phyloP scores from a whole-genome alignment of 495 filamentous ascomycete genomes.

The Aspergillus ellipticus region DNA sequence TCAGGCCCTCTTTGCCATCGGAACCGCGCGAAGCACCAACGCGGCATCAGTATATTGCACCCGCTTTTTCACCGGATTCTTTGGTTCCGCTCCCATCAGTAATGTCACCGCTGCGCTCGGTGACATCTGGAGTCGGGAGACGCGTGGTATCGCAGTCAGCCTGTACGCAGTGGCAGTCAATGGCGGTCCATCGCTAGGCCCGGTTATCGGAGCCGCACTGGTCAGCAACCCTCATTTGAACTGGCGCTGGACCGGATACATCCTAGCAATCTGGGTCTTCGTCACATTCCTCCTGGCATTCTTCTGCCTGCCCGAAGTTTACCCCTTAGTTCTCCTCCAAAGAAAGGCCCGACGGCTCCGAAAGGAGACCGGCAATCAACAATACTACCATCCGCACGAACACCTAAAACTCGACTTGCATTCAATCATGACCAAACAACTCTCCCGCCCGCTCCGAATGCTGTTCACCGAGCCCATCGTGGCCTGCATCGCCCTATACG shows the following conservation, averaged over 20 bases:
- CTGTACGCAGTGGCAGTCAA: not conserved
- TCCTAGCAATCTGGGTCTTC: not conserved
- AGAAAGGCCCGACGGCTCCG: not conserved
- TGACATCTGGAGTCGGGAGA: not conserved
- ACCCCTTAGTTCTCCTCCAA: not conserved
- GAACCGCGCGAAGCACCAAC: conserved; percentile 33
- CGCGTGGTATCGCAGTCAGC: not conserved
- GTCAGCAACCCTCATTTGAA: not conserved
- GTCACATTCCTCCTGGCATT: not conserved
- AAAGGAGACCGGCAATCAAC: not conserved
- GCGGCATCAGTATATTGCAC: conserved; percentile 34
- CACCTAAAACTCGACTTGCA: not conserved
- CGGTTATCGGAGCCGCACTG: not conserved
- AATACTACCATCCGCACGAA: not conserved
- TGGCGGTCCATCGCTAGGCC: not conserved
- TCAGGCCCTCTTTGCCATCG: conserved; percentile 42
- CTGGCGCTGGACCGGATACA: not conserved
- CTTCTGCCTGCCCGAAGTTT: not conserved
- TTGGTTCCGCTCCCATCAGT: conserved; percentile 44
- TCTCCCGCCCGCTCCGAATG: not conserved
- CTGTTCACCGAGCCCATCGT: not conserved
- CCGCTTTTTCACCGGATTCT: conserved; percentile 45
- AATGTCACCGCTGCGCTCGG: conserved; percentile 36
- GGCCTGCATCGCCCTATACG: not conserved
- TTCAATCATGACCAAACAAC: not conserved